These are phyloP conservation scores for Dictyostelium brefeldianum DNA, from an alignment of 78 protist genomes.

Conservation along the genomic window DNA sequence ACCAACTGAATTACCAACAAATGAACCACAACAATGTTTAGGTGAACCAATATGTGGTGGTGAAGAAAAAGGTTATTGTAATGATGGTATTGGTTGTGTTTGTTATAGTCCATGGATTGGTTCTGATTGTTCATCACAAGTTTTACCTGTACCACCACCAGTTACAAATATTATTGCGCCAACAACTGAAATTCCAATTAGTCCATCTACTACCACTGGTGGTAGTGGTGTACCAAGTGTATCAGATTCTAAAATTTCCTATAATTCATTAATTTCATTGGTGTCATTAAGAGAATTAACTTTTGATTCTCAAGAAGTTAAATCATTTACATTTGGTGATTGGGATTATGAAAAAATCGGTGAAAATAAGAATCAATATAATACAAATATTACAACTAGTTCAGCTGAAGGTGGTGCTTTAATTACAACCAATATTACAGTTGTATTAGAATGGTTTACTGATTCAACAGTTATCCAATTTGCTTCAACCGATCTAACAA, in stretches of 20 bases:
- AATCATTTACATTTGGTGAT: not conserved
- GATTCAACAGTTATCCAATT: no score
- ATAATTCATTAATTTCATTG: slow-evolving; percentile 13
- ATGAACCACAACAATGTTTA: slow-evolving; percentile 18
- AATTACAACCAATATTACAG: slow-evolving; percentile 12
- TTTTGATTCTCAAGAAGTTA: not conserved
- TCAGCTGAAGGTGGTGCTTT: not conserved
- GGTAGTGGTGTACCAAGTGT: not conserved
- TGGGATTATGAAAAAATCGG: slow-evolving; percentile 1
- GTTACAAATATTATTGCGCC: not conserved
- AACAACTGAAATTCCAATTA: not conserved
- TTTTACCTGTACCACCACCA: not conserved
- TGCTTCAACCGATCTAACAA: no score
- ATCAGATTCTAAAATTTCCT: not conserved
- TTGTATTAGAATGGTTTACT: slow-evolving; percentile 1
- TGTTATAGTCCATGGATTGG: slow-evolving; percentile 18
- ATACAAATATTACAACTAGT: not conserved
- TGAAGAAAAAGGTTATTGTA: slow-evolving; percentile 5
- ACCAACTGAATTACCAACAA: not conserved
- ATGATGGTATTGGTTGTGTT: slow-evolving; percentile 3
- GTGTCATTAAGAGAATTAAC: slow-evolving; percentile 38
- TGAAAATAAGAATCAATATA: not conserved
- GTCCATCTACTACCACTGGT: not conserved
- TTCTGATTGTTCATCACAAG: not conserved
- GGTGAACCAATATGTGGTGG: slow-evolving; percentile 41